phyloP scores from a whole-genome alignment of 176 grass and related monocot species.

The Canna indica region DNA sequence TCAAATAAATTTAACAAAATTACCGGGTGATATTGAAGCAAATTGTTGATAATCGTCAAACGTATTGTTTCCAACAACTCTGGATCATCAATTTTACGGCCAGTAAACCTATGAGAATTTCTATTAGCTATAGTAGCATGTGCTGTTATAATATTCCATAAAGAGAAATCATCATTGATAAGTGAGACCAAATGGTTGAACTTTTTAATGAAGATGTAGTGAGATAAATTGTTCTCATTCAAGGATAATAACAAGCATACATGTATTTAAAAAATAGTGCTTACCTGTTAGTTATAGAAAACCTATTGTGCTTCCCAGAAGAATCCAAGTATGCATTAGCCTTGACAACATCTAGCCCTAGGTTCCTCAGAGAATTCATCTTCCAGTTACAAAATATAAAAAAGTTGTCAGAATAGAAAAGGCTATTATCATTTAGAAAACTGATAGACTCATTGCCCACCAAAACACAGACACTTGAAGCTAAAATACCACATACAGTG shows the following conservation, averaged over 20 bases:
- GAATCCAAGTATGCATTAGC: conserved; percentile 87
- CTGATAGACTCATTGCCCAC: conserved; percentile 1
- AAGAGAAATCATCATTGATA: conserved; percentile 22
- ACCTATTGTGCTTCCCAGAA: conserved; percentile 85
- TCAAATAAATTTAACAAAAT: not conserved
- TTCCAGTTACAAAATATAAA: conserved; percentile 27
- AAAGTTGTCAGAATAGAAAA: not conserved
- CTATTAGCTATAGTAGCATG: conserved; percentile 29
- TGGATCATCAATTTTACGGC: conserved; percentile 90
- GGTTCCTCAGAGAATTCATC: conserved; percentile 80
- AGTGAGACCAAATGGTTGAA: not conserved
- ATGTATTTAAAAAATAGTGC: conserved; percentile 23
- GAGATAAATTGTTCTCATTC: not conserved
- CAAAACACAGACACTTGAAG: conserved; percentile 8
- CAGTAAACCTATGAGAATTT: conserved; percentile 59
- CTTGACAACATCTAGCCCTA: conserved; percentile 92
- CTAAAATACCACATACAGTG: conserved; percentile 43
- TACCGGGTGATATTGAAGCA: conserved; percentile 97
- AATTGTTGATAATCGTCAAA: conserved; percentile 87
- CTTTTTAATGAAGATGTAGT: not conserved
- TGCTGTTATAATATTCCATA: conserved; percentile 28
- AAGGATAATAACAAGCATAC: not conserved
- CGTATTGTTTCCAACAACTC: conserved; percentile 92
- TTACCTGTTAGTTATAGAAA: conserved; percentile 77
- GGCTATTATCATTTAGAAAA: not conserved